phyloP scores from a whole-genome alignment of 78 protist genomes.

The Isochrysis galbana region DNA sequence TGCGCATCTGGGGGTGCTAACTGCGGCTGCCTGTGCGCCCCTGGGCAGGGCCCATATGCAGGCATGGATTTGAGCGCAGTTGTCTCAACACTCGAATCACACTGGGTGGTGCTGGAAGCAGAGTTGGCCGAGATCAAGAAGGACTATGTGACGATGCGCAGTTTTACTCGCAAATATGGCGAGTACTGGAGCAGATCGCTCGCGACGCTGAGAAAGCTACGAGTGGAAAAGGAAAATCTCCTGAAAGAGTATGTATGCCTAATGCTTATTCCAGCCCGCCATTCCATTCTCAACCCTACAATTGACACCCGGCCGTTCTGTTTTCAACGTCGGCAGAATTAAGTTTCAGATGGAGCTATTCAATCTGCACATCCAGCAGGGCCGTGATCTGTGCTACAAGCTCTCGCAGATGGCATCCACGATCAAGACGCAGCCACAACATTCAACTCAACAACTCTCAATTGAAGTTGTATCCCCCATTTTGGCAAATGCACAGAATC shows the following conservation, averaged over 20 bases:
- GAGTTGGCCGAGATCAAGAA: slow-evolving; percentile 5
- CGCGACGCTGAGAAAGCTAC: background rate
- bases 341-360: slow-evolving; percentile 7
- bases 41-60: background rate
- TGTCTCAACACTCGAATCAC: background rate
- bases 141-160: background rate
- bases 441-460: background rate
- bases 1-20: too few relatives aligned
- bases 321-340: too few relatives aligned
- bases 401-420: background rate
- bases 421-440: background rate
- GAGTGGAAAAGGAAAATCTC: background rate
- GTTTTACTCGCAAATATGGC: background rate
- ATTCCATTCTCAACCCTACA: too few relatives aligned
- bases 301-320: too few relatives aligned
- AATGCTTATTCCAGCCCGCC: background rate
- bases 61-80: background rate
- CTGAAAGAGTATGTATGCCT: background rate
- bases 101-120: slow-evolving; percentile 12
- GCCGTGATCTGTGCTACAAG: slow-evolving; percentile 5
- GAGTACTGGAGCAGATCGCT: background rate
- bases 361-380: slow-evolving; percentile 4
- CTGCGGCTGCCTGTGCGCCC: too few relatives aligned
- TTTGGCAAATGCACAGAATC: background rate
- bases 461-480: background rate